Evolutionary conservation across 2,329 filamentous ascomycete species (phyloP).

Genomic region (Alternaria viburni): DNA sequence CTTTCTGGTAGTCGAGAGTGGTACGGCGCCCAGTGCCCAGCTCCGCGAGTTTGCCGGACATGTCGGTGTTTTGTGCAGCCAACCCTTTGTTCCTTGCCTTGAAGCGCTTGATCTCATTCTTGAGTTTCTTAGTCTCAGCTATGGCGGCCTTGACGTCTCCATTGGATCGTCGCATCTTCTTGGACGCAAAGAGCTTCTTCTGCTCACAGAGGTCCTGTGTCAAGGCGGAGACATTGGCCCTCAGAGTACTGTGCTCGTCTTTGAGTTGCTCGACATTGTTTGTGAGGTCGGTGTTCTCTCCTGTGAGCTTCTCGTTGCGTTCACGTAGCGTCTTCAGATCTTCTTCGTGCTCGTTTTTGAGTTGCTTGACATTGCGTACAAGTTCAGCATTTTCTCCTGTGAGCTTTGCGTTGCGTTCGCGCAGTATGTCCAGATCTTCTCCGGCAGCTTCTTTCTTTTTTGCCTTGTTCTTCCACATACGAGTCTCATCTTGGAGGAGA

Average conservation of each 20-base stretch:
- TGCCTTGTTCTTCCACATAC: not conserved
- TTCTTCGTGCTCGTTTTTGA: not conserved
- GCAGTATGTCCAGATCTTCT: not conserved
- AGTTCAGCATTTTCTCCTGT: not conserved
- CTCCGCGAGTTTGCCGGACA: not conserved
- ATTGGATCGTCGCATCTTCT: not conserved
- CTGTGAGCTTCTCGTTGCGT: not conserved
- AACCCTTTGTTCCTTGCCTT: not conserved
- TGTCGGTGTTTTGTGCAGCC: not conserved
- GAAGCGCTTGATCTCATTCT: not conserved
- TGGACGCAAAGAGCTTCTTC: not conserved
- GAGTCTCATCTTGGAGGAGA: not conserved
- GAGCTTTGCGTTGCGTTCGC: not conserved
- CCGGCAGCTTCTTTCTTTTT: not conserved
- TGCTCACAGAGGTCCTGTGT: not conserved
- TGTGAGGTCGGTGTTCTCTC: not conserved
- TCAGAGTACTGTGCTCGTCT: not conserved
- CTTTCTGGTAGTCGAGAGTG: not conserved
- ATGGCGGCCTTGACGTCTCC: not conserved
- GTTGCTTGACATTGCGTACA: not conserved
- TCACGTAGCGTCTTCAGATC: not conserved
- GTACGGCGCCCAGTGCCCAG: not conserved
- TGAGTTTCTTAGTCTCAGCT: not conserved
- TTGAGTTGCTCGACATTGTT: not conserved
- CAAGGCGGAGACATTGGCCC: not conserved